Evolutionary conservation across 2,329 filamentous ascomycete species (phyloP).

Genomic region (Beauveria scarabaeidicola): DNA sequence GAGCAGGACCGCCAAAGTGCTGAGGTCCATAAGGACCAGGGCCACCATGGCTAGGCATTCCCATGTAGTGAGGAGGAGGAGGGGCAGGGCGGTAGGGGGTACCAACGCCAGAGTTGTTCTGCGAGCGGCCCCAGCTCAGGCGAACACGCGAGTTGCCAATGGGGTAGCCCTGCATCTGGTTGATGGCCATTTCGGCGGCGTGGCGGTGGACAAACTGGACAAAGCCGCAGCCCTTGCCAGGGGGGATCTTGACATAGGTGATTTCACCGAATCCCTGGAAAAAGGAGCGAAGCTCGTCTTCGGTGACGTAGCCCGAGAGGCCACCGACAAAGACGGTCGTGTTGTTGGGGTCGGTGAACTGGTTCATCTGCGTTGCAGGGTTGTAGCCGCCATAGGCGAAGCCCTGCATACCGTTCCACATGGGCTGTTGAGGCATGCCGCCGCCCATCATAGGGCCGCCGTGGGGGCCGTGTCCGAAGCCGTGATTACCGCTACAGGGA

Average conservation of each 20-base stretch:
- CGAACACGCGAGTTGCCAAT: slow-evolving; percentile 98
- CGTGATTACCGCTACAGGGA: slow-evolving; percentile 27
- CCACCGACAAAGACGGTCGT: slow-evolving; percentile 98
- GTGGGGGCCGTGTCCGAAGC: slow-evolving; percentile 35
- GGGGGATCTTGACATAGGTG: slow-evolving; percentile 99
- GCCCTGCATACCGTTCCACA: slow-evolving; percentile 30
- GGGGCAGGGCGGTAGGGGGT: slow-evolving; percentile 95
- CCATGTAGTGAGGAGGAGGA: slow-evolving; percentile 47
- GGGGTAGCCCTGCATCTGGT: slow-evolving; percentile 99
- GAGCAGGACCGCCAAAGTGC: slow-evolving; percentile 38
- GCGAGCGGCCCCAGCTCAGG: slow-evolving; percentile 92
- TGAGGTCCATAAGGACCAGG: slow-evolving; percentile 38
- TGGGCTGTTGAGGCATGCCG: slow-evolving; percentile 38
- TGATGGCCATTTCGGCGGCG: slow-evolving; percentile 99
- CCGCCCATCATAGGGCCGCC: slow-evolving; percentile 36
- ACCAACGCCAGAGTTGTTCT: slow-evolving; percentile 98
- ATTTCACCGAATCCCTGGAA: slow-evolving; percentile 99
- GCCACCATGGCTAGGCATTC: slow-evolving; percentile 35
- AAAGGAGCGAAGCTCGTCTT: slow-evolving; percentile 98
- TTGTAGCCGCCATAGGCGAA: slow-evolving; percentile 38
- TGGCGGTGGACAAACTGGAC: slow-evolving; percentile 99
- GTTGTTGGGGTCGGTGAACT: slow-evolving; percentile 99
- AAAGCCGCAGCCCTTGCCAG: slow-evolving; percentile 97
- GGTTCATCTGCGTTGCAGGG: slow-evolving; percentile 69
- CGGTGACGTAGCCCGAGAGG: slow-evolving; percentile 93